phyloP scores from a whole-genome alignment of 306 rosid species.

The Abrus precatorius region DNA sequence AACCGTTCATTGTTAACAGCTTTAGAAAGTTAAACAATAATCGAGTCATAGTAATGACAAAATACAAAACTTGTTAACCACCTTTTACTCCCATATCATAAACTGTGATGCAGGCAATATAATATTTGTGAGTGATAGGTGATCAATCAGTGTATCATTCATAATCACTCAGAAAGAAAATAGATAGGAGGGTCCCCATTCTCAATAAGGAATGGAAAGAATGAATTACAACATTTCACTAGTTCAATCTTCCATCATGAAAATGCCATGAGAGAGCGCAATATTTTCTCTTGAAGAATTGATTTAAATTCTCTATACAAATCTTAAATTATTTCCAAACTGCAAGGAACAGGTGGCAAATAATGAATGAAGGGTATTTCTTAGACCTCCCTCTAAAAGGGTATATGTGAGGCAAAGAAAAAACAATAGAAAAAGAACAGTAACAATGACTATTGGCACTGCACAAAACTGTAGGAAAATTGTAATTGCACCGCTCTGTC shows the following conservation, averaged over 20 bases:
- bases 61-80: constrained; percentile 14
- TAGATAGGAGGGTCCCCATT: background rate
- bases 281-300: constrained; percentile 28
- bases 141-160: constrained; percentile 17
- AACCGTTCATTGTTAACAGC: constrained; percentile 38
- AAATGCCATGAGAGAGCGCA: constrained; percentile 16
- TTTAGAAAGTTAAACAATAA: constrained; percentile 32
- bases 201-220: constrained; percentile 32
- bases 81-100: constrained; percentile 21
- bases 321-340: constrained; percentile 40
- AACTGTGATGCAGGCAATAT: constrained; percentile 15
- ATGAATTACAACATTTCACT: constrained; percentile 26
- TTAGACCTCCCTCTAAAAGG: background rate
- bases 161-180: constrained; percentile 26
- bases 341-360: background rate
- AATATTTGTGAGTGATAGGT: constrained; percentile 21
- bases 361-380: background rate
- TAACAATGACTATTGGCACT: no score
- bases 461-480: background rate
- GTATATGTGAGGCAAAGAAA: no score
- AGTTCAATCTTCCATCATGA: constrained; percentile 17
- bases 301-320: constrained; percentile 24
- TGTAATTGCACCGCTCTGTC: background rate
- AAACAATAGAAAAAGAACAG: background rate
- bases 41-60: background rate